Conservation (phyloP, 1,139 yeast genomes). For the Geotrichum candidum region DNA sequence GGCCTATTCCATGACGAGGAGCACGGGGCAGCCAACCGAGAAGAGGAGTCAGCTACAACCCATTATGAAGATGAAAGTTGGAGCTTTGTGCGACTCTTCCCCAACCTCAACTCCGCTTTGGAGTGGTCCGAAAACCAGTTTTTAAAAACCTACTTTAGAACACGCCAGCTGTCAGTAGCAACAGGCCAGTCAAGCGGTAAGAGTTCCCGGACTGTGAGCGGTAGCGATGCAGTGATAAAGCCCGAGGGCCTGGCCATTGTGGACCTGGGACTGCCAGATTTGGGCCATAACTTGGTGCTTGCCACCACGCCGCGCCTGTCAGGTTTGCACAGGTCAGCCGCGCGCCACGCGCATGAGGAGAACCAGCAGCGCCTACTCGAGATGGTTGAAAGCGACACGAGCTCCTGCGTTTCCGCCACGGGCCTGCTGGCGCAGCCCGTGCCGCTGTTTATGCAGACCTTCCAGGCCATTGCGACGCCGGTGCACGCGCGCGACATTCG, state of each 20-base stretch:
- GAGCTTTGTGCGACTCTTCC: constrained; percentile 51
- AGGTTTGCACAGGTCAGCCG: constrained; percentile 58
- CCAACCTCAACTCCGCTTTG: constrained; percentile 74
- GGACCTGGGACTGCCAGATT: constrained; percentile 22
- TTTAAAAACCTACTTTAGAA: constrained; percentile 52
- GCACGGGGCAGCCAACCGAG: constrained; percentile 9
- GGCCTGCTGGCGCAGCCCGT: constrained; percentile 42
- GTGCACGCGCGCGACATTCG: constrained; percentile 55
- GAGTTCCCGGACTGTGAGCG: constrained; percentile 21
- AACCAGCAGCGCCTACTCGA: constrained; percentile 22
- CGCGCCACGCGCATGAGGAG: constrained; percentile 43
- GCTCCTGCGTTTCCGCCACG: not conserved
- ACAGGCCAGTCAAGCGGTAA: constrained; percentile 28
- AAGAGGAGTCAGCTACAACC: not conserved
- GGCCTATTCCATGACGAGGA: constrained; percentile 51
- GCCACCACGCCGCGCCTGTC: constrained; percentile 59
- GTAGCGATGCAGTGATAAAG: constrained; percentile 56
- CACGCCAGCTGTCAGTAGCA: not conserved
- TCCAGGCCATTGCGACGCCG: constrained; percentile 47
- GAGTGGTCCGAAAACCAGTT: constrained; percentile 97
- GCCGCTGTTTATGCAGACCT: constrained; percentile 60
- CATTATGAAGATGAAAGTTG: constrained; percentile 14
- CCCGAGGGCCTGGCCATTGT: constrained; percentile 45
- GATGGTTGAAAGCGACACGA: constrained; percentile 37
- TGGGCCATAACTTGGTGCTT: not conserved